Conservation (phyloP, 768 basidiomycete species). For the Lentinula guzmanii region DNA sequence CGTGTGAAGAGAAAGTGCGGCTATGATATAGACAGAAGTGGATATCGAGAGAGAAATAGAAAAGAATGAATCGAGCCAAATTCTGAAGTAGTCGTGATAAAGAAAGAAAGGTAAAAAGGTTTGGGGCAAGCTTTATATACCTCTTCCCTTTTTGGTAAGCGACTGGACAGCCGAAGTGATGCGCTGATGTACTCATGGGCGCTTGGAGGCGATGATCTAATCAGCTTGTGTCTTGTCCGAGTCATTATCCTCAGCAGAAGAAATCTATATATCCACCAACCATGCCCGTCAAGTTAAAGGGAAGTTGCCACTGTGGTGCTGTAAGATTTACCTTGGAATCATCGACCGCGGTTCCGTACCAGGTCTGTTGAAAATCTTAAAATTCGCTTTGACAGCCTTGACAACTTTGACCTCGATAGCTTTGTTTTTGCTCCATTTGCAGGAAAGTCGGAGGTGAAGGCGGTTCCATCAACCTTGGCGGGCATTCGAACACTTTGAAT, state of each 20-base stretch:
- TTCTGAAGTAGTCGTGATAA: neutral
- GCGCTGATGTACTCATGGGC: neutral
- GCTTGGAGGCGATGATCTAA: neutral
- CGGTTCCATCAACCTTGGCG: constrained; percentile 65
- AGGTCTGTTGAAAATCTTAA: constrained; percentile 28
- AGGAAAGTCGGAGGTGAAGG: constrained; percentile 63
- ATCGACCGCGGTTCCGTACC: constrained; percentile 60
- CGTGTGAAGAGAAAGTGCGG: neutral
- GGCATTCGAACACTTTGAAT: constrained; percentile 41
- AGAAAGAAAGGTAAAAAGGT: neutral
- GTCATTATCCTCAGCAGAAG: neutral
- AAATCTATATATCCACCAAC: neutral
- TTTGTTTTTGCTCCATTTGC: constrained; percentile 66
- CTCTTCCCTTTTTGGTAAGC: neutral
- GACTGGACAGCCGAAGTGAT: neutral
- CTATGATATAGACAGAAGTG: neutral
- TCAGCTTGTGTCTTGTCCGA: neutral
- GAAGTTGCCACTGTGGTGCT: constrained; percentile 50
- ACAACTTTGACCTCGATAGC: constrained; percentile 19
- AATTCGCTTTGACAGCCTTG: neutral
- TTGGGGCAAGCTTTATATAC: neutral
- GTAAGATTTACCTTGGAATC: constrained; percentile 41
- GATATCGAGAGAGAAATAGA: neutral
- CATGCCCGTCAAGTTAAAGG: constrained; percentile 56
- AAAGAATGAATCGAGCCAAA: neutral